Percentiles rank a stretch among this genome's conserved stretches.
phyloP scores from a whole-genome alignment of 306 rosid genomes.

The Dalbergia cultrata region DNA sequence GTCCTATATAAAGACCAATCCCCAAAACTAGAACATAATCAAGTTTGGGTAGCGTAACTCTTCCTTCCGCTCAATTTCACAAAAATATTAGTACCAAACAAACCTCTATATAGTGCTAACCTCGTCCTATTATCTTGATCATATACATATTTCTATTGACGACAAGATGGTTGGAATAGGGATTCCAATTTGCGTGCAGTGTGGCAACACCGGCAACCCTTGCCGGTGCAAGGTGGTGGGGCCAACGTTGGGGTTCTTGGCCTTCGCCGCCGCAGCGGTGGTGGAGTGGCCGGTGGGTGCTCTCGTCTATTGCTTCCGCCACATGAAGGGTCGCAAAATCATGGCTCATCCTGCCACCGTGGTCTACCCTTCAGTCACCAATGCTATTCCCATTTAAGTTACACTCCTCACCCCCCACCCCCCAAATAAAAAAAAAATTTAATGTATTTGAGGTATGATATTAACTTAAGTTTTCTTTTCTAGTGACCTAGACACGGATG shows the following conservation, averaged over 20 bases:
- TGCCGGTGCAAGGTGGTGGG: conserved; percentile 91
- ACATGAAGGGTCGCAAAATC: conserved; percentile 31
- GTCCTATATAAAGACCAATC: conserved; percentile 12
- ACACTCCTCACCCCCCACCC: too few species aligned
- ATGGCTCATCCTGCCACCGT: conserved; percentile 79
- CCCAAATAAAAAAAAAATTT: too few species aligned
- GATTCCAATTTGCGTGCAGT: conserved; percentile 67
- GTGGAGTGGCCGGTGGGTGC: conserved; percentile 93
- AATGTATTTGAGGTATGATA: background rate
- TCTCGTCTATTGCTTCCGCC: conserved; percentile 60
- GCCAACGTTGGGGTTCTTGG: conserved; percentile 75
- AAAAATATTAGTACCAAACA: background rate
- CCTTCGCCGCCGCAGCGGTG: conserved; percentile 63
- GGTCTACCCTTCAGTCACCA: conserved; percentile 68
- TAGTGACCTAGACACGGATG: background rate
- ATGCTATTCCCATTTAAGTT: conserved; percentile 55
- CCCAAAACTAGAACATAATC: background rate
- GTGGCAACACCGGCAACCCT: conserved; percentile 77
- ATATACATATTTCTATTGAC: too few species aligned
- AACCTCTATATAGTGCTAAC: background rate
- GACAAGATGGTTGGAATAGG: conserved; percentile 52
- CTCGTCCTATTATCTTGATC: too few species aligned
- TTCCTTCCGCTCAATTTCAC: background rate
- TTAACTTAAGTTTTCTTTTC: background rate
- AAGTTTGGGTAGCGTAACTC: background rate